phyloP scores from a whole-genome alignment of 2,329 filamentous ascomycete species.

The Alternaria consortialis region DNA sequence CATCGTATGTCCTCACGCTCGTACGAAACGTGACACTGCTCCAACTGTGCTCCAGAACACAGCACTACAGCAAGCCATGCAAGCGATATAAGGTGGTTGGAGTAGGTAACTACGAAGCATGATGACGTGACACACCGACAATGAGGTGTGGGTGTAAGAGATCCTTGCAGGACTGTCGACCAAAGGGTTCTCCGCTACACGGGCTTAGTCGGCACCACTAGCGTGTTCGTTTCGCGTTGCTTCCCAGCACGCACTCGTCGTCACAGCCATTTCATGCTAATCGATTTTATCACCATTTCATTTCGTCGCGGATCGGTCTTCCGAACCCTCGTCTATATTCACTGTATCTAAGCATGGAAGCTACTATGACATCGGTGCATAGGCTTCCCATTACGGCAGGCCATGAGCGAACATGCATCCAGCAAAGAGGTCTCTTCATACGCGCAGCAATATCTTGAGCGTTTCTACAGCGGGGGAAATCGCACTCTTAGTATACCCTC shows the following conservation, averaged over 20 bases:
- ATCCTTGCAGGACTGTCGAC: not conserved
- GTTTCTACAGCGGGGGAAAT: not conserved
- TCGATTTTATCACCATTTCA: not conserved
- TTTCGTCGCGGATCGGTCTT: not conserved
- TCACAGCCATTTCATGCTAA: not conserved
- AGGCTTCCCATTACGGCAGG: not conserved
- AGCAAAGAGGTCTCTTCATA: not conserved
- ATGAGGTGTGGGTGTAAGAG: not conserved
- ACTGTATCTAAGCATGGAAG: not conserved
- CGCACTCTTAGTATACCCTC: not conserved
- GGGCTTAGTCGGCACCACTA: not conserved
- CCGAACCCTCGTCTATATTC: not conserved
- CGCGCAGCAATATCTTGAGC: not conserved
- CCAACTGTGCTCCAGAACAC: not conserved
- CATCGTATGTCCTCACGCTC: not conserved
- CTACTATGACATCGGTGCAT: not conserved
- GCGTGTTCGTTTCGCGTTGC: slow-evolving; percentile 8
- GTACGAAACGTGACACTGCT: not conserved
- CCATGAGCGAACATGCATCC: not conserved
- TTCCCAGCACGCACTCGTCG: not conserved
- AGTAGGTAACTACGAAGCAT: not conserved
- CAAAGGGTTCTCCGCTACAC: not conserved
- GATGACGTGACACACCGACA: not conserved
- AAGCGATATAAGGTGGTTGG: not conserved
- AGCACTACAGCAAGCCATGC: not conserved